These are phyloP conservation scores for Neurospora sp. DNA, from an alignment of 495 filamentous ascomycete species.

Conservation along the genomic window DNA sequence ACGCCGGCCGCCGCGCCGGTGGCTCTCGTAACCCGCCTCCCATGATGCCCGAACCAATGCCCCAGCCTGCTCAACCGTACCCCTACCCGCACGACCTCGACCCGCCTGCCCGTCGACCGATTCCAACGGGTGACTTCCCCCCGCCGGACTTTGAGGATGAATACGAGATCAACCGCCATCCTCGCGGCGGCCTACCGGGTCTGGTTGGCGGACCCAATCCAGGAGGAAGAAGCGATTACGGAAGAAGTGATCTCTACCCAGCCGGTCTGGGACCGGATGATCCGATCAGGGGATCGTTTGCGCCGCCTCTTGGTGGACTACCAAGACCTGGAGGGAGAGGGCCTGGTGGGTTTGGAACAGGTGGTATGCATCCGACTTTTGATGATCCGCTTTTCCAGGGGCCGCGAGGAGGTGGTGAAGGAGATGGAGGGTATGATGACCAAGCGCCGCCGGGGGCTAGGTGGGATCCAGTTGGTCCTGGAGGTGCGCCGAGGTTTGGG, in stretches of 20 bases:
- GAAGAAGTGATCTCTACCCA: constrained; percentile 80
- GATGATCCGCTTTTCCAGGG: constrained; percentile 86
- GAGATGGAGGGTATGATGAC: constrained; percentile 32
- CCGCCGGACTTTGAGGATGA: constrained; percentile 93
- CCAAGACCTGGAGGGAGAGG: not conserved
- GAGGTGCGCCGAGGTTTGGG: constrained; percentile 36
- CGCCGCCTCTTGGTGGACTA: constrained; percentile 23
- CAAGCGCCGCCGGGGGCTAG: constrained; percentile 49
- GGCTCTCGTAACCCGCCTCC: constrained; percentile 26
- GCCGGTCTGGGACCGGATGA: constrained; percentile 77
- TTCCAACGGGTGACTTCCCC: constrained; percentile 67
- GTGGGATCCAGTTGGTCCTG: constrained; percentile 79
- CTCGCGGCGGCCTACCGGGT: constrained; percentile 33
- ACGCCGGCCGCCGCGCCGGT: constrained; percentile 13
- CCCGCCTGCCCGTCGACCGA: constrained; percentile 48
- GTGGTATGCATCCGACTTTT: constrained; percentile 93
- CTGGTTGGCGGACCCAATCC: constrained; percentile 23
- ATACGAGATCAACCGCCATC: constrained; percentile 67
- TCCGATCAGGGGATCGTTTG: constrained; percentile 57
- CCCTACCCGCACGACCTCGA: constrained; percentile 63
- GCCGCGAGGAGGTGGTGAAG: constrained; percentile 31
- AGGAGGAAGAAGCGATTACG: constrained; percentile 40
- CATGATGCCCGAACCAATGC: constrained; percentile 41
- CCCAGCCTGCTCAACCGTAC: constrained; percentile 50
- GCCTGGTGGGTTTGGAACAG: constrained; percentile 25